These are phyloP conservation scores for Salix udensis DNA, from an alignment of 345 rosid genomes.

Conservation along the genomic window DNA sequence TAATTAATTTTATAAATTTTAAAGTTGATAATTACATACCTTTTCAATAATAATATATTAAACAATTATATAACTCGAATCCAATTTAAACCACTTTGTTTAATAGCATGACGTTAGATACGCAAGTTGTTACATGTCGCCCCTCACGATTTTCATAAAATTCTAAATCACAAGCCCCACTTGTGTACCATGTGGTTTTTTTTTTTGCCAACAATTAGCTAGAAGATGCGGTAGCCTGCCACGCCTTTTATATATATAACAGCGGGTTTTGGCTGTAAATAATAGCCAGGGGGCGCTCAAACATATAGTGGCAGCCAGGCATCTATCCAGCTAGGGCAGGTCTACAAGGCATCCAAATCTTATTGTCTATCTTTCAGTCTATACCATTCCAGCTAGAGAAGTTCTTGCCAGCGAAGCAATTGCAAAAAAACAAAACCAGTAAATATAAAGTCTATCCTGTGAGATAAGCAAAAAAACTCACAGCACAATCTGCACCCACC, in stretches of 20 bases:
- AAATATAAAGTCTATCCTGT: background rate
- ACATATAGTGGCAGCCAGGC: constrained; percentile 19
- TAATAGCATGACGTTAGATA: background rate
- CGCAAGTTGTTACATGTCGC: background rate
- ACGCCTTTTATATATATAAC: background rate
- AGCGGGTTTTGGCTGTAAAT: constrained; percentile 15
- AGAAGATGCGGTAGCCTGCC: background rate
- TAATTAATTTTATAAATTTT: no score
- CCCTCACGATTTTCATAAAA: background rate
- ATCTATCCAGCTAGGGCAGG: constrained; percentile 16
- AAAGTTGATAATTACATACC: no score
- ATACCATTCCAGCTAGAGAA: background rate
- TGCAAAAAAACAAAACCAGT: background rate
- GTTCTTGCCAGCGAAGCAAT: constrained; percentile 28
- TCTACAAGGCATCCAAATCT: constrained; percentile 23
- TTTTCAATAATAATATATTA: no score
- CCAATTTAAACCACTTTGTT: no score
- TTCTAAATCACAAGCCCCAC: background rate
- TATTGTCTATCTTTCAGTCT: background rate
- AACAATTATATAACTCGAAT: no score
- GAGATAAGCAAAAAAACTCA: background rate
- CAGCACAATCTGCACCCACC: background rate
- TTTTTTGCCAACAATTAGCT: background rate
- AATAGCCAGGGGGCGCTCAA: constrained; percentile 4
- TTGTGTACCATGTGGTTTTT: constrained; percentile 1